phyloP scores from a whole-genome alignment of 2,329 filamentous ascomycete species.

The Clarireedia monteithiana region DNA sequence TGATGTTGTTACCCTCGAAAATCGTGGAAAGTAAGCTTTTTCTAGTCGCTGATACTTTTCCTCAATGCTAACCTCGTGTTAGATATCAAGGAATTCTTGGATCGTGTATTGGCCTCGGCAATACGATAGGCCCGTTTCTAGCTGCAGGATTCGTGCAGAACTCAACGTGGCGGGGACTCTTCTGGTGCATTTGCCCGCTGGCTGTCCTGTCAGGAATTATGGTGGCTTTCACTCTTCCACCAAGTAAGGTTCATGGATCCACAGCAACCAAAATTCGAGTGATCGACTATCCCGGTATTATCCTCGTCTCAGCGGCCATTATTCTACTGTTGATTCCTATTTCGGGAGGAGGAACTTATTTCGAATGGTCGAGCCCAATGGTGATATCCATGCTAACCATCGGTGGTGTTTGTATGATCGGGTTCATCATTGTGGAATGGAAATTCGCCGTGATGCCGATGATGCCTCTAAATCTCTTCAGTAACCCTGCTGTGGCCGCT shows the following conservation, averaged over 20 bases:
- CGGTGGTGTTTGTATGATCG: slow-evolving; percentile 37
- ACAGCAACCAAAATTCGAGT: slow-evolving; percentile 41
- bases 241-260: slow-evolving; percentile 40
- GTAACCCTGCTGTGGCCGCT: slow-evolving; percentile 42
- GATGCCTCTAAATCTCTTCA: slow-evolving; percentile 50
- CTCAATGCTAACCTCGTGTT: not conserved
- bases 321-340: slow-evolving; percentile 56
- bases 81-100: slow-evolving; percentile 37
- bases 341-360: slow-evolving; percentile 51
- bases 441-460: slow-evolving; percentile 48
- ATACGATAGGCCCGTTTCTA: slow-evolving; percentile 37
- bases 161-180: slow-evolving; percentile 37
- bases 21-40: slow-evolving; percentile 44
- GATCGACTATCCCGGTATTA: slow-evolving; percentile 52
- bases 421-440: slow-evolving; percentile 48
- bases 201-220: slow-evolving; percentile 38
- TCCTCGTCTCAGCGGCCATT: slow-evolving; percentile 46
- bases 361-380: slow-evolving; percentile 47
- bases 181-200: slow-evolving; percentile 45
- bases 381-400: slow-evolving; percentile 51
- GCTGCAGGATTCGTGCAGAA: slow-evolving; percentile 33
- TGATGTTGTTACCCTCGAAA: slow-evolving; percentile 50
- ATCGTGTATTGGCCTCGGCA: slow-evolving; percentile 35
- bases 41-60: not conserved
- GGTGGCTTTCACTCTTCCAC: slow-evolving; percentile 42